Evolutionary conservation across 2,329 filamentous ascomycete species (phyloP).

Genomic region (Stemphylium lycopersici): DNA sequence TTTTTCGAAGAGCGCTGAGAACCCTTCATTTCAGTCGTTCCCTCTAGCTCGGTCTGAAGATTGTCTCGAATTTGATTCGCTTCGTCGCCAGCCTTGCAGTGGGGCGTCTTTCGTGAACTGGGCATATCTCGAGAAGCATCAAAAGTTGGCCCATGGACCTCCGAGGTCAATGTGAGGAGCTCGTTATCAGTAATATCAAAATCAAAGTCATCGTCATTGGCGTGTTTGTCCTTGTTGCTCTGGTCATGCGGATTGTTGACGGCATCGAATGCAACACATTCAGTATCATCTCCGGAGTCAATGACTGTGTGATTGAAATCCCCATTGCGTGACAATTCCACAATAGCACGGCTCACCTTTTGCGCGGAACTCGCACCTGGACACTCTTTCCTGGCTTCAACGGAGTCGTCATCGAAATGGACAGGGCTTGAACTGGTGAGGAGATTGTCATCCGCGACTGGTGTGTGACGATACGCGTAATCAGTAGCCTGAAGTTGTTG

Average conservation of each 20-base stretch:
- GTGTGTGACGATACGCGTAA: neutral
- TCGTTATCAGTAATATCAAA: slow-evolving; percentile 36
- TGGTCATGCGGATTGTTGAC: neutral
- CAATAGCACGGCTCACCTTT: slow-evolving; percentile 1
- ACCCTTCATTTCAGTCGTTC: neutral
- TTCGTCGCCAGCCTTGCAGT: neutral
- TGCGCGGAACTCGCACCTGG: neutral
- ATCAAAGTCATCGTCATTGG: slow-evolving; percentile 23
- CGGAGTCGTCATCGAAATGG: neutral
- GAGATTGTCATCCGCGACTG: neutral
- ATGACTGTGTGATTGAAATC: neutral
- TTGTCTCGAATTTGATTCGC: neutral
- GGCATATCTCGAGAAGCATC: neutral
- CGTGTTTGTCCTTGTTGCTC: neutral
- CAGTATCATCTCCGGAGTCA: neutral
- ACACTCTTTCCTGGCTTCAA: neutral
- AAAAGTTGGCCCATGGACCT: neutral
- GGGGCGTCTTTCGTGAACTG: slow-evolving; percentile 5
- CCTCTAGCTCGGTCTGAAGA: neutral
- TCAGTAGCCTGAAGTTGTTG: neutral
- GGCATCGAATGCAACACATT: neutral
- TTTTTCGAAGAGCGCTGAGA: slow-evolving; percentile 12
- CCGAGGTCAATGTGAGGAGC: slow-evolving; percentile 22
- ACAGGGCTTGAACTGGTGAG: neutral
- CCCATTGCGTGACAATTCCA: neutral